Evolutionary conservation across 2,329 filamentous ascomycete species (phyloP).

Genomic region (Tolypocladium nubicola): DNA sequence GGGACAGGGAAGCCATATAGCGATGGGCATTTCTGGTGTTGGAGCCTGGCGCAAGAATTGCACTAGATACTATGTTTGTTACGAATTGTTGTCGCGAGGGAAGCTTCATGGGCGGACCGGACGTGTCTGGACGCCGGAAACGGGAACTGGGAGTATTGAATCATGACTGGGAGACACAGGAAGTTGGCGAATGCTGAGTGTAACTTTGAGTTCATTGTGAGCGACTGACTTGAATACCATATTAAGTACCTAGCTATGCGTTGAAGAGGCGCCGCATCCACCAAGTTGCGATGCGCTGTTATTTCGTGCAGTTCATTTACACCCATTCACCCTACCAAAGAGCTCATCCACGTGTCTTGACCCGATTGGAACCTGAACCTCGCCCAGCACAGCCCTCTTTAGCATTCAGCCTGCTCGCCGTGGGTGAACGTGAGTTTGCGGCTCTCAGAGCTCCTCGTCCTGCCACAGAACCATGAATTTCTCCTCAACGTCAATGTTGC

Average conservation of each 20-base stretch:
- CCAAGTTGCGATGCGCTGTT: neutral
- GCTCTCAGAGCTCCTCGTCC: neutral
- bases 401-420: too few relatives aligned
- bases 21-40: neutral
- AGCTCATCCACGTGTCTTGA: too few relatives aligned
- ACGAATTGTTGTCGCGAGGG: neutral
- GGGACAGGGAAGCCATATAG: conserved; percentile 16
- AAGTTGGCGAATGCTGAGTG: neutral
- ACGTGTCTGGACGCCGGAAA: neutral
- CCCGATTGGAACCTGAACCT: neutral
- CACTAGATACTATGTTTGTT: neutral
- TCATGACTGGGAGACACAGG: neutral
- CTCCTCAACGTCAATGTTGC: neutral
- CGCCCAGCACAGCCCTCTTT: neutral
- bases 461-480: neutral
- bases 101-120: neutral
- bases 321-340: too few relatives aligned
- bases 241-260: neutral
- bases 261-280: neutral
- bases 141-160: neutral
- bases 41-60: neutral
- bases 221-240: neutral
- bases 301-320: neutral
- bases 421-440: neutral
- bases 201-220: neutral